Base-by-base conservation (phyloP, 371 early-diverging fungal genomes). In the Mortierella sp. region DNA sequence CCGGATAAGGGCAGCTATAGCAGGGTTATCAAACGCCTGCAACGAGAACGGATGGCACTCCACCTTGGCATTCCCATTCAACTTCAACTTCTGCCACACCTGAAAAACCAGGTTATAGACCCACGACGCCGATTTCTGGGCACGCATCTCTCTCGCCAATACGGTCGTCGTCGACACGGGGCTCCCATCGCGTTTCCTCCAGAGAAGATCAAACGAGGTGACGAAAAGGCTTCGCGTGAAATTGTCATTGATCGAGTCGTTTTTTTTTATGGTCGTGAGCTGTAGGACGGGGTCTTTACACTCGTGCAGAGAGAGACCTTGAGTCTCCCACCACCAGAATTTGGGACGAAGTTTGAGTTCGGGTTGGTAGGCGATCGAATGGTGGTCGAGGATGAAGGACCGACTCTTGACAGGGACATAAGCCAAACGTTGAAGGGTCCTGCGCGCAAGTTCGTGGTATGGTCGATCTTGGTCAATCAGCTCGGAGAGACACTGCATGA, bases 11-110 rank as follows among this genome's bases (percentile, higher is more conserved):
- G 82, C 77, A 0, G 69, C 77, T 21, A 81, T 72, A 13, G 82
- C 82, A 2, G 82, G 82, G 31, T 81, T 81, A 46, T 81, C 82
- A 31, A 81, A 71, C 11, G 55, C 37, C 14, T 57, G 46, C 6
- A 71, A 24, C 31, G 26, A 48, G 51, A 76, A 73, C 10, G 69
- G 34, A n/a, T 34, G 72, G 46, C 48, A n/a, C n/a, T 34, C 37
- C 6, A 80, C 59, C 14, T 24, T 34, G 3, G 69, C 37, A n/a
- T 59, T 67, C 3, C 73, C 54, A 26, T 51, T 50, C 4, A 69
- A 69, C 28, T 46, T 69, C 59, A 37, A 48, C 19, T 51, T 61
- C 40, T 73, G 43, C 76, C 67, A 73, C 26, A 50, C 28, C 37
- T 69, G 72, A 19, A 11, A 73, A 1, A 54, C 16, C 75, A 75